Conservation (phyloP, 2,329 filamentous ascomycete species). For the Nigrospora sphaerica region DNA sequence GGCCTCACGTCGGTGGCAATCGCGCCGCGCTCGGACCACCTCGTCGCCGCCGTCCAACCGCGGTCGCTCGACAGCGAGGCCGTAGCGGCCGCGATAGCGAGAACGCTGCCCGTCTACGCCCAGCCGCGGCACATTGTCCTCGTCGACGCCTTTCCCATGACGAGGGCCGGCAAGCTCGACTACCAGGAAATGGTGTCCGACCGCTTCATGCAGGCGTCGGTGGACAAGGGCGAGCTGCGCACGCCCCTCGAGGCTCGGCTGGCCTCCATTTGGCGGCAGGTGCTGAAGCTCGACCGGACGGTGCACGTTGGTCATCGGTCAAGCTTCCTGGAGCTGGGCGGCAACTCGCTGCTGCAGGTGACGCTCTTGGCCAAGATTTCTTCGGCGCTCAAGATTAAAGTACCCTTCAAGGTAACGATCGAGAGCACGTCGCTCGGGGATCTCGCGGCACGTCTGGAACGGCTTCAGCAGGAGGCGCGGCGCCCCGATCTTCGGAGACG, state of each 20-base stretch:
- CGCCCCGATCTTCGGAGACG: too few relatives aligned
- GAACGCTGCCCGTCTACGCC: slow-evolving; percentile 15
- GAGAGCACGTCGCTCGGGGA: too few relatives aligned
- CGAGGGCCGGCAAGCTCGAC: slow-evolving; percentile 22
- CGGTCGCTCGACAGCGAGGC: slow-evolving; percentile 2
- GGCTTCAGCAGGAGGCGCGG: too few relatives aligned
- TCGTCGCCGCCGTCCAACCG: slow-evolving; percentile 21
- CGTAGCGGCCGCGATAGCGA: slow-evolving; percentile 4
- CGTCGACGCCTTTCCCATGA: slow-evolving; percentile 21
- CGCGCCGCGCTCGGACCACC: slow-evolving; percentile 11
- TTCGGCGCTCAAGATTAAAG: too few relatives aligned
- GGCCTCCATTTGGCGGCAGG: slow-evolving; percentile 4
- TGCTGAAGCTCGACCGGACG: slow-evolving; percentile 7
- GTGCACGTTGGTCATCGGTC: slow-evolving; percentile 7
- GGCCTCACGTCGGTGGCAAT: slow-evolving; percentile 15
- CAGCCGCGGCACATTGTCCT: slow-evolving; percentile 16
- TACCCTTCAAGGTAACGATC: too few relatives aligned
- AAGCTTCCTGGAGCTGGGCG: slow-evolving; percentile 19
- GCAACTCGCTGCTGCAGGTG: slow-evolving; percentile 17
- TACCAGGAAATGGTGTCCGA: slow-evolving; percentile 23
- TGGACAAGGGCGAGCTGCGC: background rate
- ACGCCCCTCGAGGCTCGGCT: background rate
- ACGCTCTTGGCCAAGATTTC: too few relatives aligned
- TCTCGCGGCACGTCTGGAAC: too few relatives aligned
- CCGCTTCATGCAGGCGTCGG: slow-evolving; percentile 11